Evolutionary conservation across 768 basidiomycete species (phyloP), one percentile per base, ranked within the genome.

Genomic region (Lentinula edodes): DNA sequence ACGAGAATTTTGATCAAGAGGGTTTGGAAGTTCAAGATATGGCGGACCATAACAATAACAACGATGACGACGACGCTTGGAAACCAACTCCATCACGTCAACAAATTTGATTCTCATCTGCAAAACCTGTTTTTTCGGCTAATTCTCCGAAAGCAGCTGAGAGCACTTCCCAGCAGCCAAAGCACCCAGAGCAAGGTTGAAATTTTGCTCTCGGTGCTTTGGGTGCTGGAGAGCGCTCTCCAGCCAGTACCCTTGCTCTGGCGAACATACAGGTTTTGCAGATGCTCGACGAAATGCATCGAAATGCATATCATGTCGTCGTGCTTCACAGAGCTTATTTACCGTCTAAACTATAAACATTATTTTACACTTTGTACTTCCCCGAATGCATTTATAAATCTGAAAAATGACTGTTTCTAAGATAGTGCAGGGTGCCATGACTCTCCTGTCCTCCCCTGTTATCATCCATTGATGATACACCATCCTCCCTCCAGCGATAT

Each of bases 361-460:
- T 2, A 41, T 41, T 9, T 41, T 41, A 41, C 6, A 41, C 9
- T 41, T 41, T 28, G 28, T 28, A 28, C 28, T 28, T 28, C 28
- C 16, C 10, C 9, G 12, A 16, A 45, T 45, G 43, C 43, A 12
- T 16, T n/a, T 48, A 56, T 35, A 20, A 18, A 43, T 56, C 54
- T n/a, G 54, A 56, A 18, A 43, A 39, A 66, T 73, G 77, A 54
- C 73, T 73, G 20, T 76, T 72, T 41, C 82, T 68, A 53, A 84
- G 64, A 67, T 83, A 84, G 63, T 80, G 82, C 63, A 84, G 64
- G 7, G 80, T 82, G 1, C 81, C 81, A 62, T 80, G 72, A 41
- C 73, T 75, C 62, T 80, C 79, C 54, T 81, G 68, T 1, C 78
- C 81, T 69, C 81, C 72, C 64, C 72, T 63, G 62, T 68, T 69